Conservation (phyloP, 257 asterid species). For the Eucommia ulmoides region DNA sequence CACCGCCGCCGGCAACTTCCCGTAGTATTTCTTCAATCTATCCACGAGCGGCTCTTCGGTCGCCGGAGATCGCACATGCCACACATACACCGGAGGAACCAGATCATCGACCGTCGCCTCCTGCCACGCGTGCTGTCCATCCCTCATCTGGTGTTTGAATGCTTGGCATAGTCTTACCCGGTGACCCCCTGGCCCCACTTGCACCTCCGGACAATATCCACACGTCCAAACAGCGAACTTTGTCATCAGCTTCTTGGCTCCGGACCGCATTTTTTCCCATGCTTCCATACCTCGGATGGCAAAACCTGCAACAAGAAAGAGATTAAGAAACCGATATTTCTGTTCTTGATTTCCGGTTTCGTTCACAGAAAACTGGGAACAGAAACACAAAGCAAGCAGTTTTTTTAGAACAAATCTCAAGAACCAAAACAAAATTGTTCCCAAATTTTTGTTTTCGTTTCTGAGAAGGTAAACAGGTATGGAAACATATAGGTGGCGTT, state of each 20-base stretch:
- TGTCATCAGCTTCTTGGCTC: conserved; percentile 35
- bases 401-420: too few relatives aligned
- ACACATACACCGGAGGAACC: background rate
- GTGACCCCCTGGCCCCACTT: conserved; percentile 40
- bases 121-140: background rate
- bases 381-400: too few relatives aligned
- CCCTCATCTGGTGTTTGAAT: background rate
- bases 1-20: background rate
- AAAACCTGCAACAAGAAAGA: conserved; percentile 16
- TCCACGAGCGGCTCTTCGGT: background rate
- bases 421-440: too few relatives aligned
- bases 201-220: conserved; percentile 63
- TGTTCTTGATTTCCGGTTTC: too few relatives aligned
- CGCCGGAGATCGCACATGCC: background rate
- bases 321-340: too few relatives aligned
- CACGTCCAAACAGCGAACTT: conserved; percentile 48
- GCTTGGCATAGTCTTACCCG: background rate
- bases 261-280: conserved; percentile 31
- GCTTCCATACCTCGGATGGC: conserved; percentile 46
- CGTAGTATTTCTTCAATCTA: background rate
- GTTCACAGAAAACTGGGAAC: too few relatives aligned
- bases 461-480: too few relatives aligned
- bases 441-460: too few relatives aligned
- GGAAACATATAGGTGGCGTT: too few relatives aligned
- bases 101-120: background rate